Base-by-base conservation (phyloP, 192 early-diverging fungal species). In the Phycomyces nitens region DNA sequence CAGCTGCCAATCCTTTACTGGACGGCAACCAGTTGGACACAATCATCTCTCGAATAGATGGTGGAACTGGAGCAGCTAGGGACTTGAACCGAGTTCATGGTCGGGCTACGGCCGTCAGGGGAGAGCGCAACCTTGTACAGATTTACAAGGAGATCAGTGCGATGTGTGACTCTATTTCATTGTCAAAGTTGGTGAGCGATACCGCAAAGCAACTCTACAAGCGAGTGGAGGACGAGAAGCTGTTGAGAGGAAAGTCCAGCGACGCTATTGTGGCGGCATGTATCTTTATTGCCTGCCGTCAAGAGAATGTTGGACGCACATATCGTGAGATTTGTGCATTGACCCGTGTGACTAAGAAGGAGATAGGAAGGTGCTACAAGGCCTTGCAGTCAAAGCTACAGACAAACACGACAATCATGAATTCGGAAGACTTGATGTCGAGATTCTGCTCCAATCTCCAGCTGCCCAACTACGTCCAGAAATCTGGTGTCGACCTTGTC, bases 281-380 rank as follows among this genome's bases (percentile, higher is more conserved):
- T 65, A 93, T 97, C 59, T 97, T 91, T 66, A 88, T 97, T 61
- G 95, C 91, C 3, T 97, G 97, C 69, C 80, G 91, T 39, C 87
- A 94, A 67, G 79, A 94, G 66, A 74, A 80, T 27, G 88, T 90
- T 0, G 87, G 86, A 6, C 84, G 97, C 63, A 96, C 97, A 4
- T 96, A 96, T 72, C 92, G 93, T 68, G 95, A 99, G 73, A 94
- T 97, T 54, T 92, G 89, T 63, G 87, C 89, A 2, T 62, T 94
- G 57, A 96, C 94, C 0, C 84, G 88, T 26, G 93, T 99, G 14
- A 88, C 92, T 24, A 95, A 95, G 68, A 96, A 94, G 66, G 94
- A 96, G 51, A 94, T 97, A 75, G 93, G 94, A 2, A 80, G 94
- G 40, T 88, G 86, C 49, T 93, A 84, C 74, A 92, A 91, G 70